These are phyloP conservation scores for Cladophialophora chaetospira DNA, from an alignment of 2,329 filamentous ascomycete genomes.

Conservation along the genomic window DNA sequence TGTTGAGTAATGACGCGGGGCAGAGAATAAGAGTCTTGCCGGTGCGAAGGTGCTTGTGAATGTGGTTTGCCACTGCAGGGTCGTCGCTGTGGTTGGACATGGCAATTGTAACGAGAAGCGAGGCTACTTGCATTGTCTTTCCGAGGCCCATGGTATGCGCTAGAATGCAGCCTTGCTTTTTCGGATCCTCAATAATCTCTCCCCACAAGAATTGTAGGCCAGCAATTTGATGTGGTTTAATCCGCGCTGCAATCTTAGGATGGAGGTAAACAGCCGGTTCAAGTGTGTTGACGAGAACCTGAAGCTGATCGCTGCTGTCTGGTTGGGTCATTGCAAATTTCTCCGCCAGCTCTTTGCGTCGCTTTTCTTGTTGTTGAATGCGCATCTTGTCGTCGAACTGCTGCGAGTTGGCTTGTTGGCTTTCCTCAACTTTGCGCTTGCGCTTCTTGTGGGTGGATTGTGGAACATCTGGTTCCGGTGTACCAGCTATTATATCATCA, in stretches of 20 bases:
- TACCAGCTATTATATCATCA: slow-evolving; percentile 17
- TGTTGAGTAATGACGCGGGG: slow-evolving; percentile 72
- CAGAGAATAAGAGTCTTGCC: slow-evolving; percentile 73
- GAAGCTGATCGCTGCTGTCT: slow-evolving; percentile 42
- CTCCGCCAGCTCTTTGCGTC: slow-evolving; percentile 42
- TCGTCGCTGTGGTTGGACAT: slow-evolving; percentile 65
- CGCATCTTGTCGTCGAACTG: slow-evolving; percentile 60
- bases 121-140: slow-evolving; percentile 90
- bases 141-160: slow-evolving; percentile 91
- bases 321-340: slow-evolving; percentile 41
- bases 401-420: slow-evolving; percentile 53
- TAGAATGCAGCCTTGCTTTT: slow-evolving; percentile 73
- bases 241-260: slow-evolving; percentile 61
- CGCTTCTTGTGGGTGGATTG: slow-evolving; percentile 49
- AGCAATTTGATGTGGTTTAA: slow-evolving; percentile 78
- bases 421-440: slow-evolving; percentile 52
- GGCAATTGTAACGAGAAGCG: slow-evolving; percentile 73
- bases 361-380: slow-evolving; percentile 56
- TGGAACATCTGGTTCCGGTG: slow-evolving; percentile 5
- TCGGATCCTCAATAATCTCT: slow-evolving; percentile 66
- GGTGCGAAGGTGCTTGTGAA: slow-evolving; percentile 65
- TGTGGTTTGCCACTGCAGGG: slow-evolving; percentile 60
- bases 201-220: slow-evolving; percentile 90
- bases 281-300: slow-evolving; percentile 52
- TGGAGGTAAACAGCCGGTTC: slow-evolving; percentile 57